phyloP scores from a whole-genome alignment of 176 grass and related monocot species.

The Aegilops sharonensis region DNA sequence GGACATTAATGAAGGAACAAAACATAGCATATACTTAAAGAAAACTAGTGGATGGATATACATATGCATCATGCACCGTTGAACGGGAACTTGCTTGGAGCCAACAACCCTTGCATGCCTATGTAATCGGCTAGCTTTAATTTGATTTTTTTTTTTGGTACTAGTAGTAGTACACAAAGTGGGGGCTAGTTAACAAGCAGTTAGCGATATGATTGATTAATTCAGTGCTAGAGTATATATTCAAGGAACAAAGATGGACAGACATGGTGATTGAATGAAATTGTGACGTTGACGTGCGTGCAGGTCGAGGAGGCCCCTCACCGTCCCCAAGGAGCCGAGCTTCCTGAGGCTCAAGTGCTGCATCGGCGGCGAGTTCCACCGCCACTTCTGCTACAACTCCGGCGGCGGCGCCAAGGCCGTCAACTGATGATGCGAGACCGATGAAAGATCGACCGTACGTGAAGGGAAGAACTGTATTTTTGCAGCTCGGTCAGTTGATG shows the following conservation, averaged over 20 bases:
- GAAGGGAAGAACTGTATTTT: not conserved
- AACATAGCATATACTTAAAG: not conserved
- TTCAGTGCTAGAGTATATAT: not conserved
- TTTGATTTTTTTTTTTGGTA: not conserved
- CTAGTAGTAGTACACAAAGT: not conserved
- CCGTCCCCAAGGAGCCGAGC: conserved; percentile 76
- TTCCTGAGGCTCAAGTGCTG: conserved; percentile 82
- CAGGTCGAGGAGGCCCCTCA: conserved; percentile 75
- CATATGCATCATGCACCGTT: too few relatives aligned
- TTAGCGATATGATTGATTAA: not conserved
- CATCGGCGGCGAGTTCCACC: conserved; percentile 82
- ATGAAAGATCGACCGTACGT: too few relatives aligned
- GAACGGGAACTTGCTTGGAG: too few relatives aligned
- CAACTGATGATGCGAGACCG: conserved; percentile 14
- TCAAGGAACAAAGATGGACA: not conserved
- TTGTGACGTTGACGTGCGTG: not conserved
- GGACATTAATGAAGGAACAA: not conserved
- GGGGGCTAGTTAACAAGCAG: not conserved
- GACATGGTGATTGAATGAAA: not conserved
- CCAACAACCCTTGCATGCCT: too few relatives aligned
- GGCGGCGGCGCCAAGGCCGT: conserved; percentile 47
- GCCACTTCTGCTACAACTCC: conserved; percentile 66
- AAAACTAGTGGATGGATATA: too few relatives aligned
- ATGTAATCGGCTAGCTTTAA: too few relatives aligned
- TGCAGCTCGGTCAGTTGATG: conserved; percentile 13